A percentile compares a stretch with the other conserved stretches of the same genome.
These are phyloP conservation scores for Hericium coralloides DNA, from an alignment of 768 basidiomycete species.

Conservation along the genomic window DNA sequence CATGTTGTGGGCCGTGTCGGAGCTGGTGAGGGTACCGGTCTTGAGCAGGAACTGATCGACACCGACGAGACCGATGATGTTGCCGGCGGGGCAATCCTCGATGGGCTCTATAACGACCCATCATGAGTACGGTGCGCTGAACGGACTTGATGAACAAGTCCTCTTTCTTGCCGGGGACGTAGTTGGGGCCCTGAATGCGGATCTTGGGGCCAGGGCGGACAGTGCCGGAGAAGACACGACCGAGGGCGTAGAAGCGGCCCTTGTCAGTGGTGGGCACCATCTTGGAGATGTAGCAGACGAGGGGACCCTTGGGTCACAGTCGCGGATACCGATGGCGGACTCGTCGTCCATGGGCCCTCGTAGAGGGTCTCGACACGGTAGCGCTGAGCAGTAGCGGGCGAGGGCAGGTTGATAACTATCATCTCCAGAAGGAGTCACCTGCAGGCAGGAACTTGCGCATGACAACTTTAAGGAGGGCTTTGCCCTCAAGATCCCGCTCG, in stretches of 20 bases:
- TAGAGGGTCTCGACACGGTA: constrained; percentile 99
- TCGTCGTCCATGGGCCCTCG: constrained; percentile 99
- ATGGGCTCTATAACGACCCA: constrained; percentile 99
- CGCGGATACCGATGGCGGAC: constrained; percentile 95
- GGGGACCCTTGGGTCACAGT: constrained; percentile 93
- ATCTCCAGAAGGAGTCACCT: constrained; percentile 97
- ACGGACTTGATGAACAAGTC: constrained; percentile 97
- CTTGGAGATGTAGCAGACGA: constrained; percentile 98
- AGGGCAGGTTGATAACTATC: constrained; percentile 99
- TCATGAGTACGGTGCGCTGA: constrained; percentile 99
- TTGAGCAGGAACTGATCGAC: constrained; percentile 99
- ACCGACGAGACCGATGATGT: constrained; percentile 98
- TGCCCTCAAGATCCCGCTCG: constrained; percentile 92
- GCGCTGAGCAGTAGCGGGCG: constrained; percentile 91
- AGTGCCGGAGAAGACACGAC: constrained; percentile 99
- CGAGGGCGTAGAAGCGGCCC: constrained; percentile 99
- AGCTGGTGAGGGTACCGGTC: constrained; percentile 94
- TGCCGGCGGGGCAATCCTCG: constrained; percentile 98
- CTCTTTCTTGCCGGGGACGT: constrained; percentile 96
- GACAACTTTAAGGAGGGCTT: constrained; percentile 90
- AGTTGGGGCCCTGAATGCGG: constrained; percentile 99
- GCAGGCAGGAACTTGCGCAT: constrained; percentile 99
- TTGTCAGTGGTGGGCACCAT: constrained; percentile 99
- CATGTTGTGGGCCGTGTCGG: constrained; percentile 99
- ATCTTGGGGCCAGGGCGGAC: constrained; percentile 96